These are phyloP conservation scores for Fusarium heterosporum DNA, from an alignment of 2,329 filamentous ascomycete genomes.

Conservation along the genomic window DNA sequence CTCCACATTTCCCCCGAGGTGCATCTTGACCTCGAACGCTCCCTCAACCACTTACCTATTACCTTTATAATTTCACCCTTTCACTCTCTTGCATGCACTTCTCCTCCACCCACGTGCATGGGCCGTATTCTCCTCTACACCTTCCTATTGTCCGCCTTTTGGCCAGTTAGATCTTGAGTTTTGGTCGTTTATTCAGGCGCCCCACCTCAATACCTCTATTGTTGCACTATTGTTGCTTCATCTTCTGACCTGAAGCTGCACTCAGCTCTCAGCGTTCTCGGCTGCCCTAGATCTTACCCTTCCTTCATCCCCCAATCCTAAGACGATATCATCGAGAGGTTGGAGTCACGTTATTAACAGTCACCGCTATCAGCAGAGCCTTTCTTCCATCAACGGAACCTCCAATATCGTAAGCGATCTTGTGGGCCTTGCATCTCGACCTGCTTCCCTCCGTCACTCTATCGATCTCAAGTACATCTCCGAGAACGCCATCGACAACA, in stretches of 20 bases:
- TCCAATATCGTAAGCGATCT: constrained; percentile 59
- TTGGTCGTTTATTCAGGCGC: constrained; percentile 7
- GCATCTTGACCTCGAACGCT: constrained; percentile 33
- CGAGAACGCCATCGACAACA: constrained; percentile 57
- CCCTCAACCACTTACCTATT: constrained; percentile 17
- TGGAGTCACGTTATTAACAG: constrained; percentile 73
- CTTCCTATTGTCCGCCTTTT: constrained; percentile 2
- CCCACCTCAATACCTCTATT: constrained; percentile 19
- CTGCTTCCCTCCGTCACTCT: constrained; percentile 67
- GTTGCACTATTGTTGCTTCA: constrained; percentile 36
- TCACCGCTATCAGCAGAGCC: constrained; percentile 74
- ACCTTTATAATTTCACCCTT: constrained; percentile 4
- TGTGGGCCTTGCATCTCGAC: constrained; percentile 60
- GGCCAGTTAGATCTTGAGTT: constrained; percentile 19
- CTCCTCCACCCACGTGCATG: constrained; percentile 10
- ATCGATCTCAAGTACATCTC: constrained; percentile 65
- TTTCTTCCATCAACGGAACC: constrained; percentile 60
- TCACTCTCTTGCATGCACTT: constrained; percentile 20
- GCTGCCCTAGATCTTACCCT: constrained; percentile 83
- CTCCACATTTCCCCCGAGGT: constrained; percentile 42
- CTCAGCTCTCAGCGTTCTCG: constrained; percentile 82
- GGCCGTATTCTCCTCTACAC: not conserved
- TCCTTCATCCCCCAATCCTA: constrained; percentile 73
- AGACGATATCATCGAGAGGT: constrained; percentile 60
- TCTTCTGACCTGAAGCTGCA: constrained; percentile 51